These are phyloP conservation scores for Nyssa sinensis DNA, from an alignment of 148 eudicot genomes.

Conservation along the genomic window DNA sequence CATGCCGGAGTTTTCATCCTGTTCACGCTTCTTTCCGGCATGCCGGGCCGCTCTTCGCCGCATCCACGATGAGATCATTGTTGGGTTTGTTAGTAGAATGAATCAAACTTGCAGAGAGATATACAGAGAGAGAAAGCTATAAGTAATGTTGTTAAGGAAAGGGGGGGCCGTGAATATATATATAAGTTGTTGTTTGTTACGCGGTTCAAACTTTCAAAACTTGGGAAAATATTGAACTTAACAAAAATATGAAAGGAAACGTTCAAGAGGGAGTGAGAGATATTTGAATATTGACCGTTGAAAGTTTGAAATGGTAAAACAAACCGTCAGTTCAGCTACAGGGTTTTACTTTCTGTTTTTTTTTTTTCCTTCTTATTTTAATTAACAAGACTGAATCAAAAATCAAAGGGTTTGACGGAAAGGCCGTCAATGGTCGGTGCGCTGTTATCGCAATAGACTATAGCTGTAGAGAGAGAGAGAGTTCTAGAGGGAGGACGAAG, in stretches of 20 bases:
- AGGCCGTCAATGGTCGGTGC: not conserved
- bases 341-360: not conserved
- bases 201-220: slow-evolving; percentile 20
- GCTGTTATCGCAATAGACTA: too few species aligned
- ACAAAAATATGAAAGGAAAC: not conserved
- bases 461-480: not conserved
- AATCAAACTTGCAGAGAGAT: not conserved
- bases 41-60: slow-evolving; percentile 26
- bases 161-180: not conserved
- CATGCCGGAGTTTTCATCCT: not conserved
- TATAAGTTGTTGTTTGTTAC: not conserved
- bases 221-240: not conserved
- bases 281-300: slow-evolving; percentile 9
- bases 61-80: slow-evolving; percentile 36
- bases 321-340: not conserved
- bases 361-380: too few species aligned
- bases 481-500: too few species aligned
- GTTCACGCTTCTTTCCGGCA: not conserved
- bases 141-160: too few species aligned
- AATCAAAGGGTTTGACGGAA: not conserved
- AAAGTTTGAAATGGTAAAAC: slow-evolving; percentile 14
- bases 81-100: not conserved
- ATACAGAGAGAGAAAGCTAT: not conserved
- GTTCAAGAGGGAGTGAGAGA: not conserved
- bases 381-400: too few species aligned